Evolutionary conservation across 495 filamentous ascomycete species (phyloP).

Genomic region (Penicillium antarcticum): DNA sequence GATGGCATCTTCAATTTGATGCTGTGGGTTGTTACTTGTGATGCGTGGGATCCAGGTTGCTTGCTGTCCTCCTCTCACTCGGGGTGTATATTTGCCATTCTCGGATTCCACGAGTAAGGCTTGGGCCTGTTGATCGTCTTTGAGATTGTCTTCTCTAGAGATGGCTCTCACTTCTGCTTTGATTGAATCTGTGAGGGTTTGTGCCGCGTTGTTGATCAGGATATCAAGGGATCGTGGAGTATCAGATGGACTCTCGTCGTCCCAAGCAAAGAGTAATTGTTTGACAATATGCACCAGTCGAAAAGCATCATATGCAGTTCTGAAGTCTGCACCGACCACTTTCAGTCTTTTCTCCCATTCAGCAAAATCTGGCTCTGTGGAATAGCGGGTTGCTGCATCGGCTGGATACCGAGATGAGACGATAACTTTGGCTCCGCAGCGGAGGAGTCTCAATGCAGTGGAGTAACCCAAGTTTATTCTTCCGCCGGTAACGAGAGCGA

Average conservation of each 20-base stretch:
- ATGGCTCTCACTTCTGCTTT: constrained; percentile 35
- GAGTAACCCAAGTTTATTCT: constrained; percentile 45
- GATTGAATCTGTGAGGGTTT: constrained; percentile 45
- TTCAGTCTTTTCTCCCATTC: constrained; percentile 31
- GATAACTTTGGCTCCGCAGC: constrained; percentile 48
- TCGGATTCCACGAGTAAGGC: neutral
- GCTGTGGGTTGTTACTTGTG: neutral
- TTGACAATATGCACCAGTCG: constrained; percentile 29
- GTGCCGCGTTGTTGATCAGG: constrained; percentile 49
- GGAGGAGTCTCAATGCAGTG: constrained; percentile 40
- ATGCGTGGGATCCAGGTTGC: constrained; percentile 10
- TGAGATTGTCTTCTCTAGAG: constrained; percentile 20
- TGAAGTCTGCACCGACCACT: constrained; percentile 46
- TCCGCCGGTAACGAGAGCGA: constrained; percentile 47
- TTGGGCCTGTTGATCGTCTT: neutral
- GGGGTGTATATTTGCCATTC: neutral
- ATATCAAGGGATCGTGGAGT: constrained; percentile 29
- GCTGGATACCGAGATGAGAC: constrained; percentile 44
- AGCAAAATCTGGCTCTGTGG: constrained; percentile 27
- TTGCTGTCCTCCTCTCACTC: constrained; percentile 5
- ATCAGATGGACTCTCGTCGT: neutral
- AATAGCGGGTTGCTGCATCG: constrained; percentile 40
- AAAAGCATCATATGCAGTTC: constrained; percentile 43
- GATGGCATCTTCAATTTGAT: neutral
- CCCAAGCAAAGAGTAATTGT: constrained; percentile 25